Conservation (phyloP, 2,329 filamentous ascomycete species). For the Fonsecaea pugnacius region DNA sequence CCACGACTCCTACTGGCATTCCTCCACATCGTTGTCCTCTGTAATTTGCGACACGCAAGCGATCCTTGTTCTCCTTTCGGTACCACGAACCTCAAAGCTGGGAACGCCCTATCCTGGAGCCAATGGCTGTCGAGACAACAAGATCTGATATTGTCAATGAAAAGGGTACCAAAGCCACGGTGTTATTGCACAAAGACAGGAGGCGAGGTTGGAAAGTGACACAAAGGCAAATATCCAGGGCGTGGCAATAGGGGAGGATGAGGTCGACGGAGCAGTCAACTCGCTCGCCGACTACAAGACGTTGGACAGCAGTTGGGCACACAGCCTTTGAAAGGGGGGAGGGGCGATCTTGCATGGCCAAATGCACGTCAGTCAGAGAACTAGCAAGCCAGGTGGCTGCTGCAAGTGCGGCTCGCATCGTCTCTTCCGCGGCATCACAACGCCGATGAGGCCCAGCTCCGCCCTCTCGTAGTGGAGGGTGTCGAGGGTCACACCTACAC, state of each 20-base stretch:
- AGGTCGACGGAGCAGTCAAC: neutral
- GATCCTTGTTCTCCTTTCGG: neutral
- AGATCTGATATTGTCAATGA: neutral
- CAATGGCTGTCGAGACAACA: neutral
- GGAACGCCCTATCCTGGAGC: neutral
- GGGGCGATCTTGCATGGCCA: constrained; percentile 14
- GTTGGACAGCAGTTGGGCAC: constrained; percentile 3
- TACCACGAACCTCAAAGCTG: constrained; percentile 15
- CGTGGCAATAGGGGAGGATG: neutral
- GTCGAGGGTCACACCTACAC: constrained; percentile 1
- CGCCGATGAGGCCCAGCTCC: neutral
- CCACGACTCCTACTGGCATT: neutral
- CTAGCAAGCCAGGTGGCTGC: constrained; percentile 3
- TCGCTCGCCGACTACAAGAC: neutral
- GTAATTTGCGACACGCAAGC: neutral
- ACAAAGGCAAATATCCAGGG: neutral
- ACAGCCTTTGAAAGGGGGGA: neutral
- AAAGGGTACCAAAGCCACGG: neutral
- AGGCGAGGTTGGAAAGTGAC: constrained; percentile 3
- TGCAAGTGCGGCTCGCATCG: constrained; percentile 17
- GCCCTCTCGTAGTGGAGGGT: neutral
- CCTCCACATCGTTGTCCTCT: constrained; percentile 8
- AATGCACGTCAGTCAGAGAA: constrained; percentile 15
- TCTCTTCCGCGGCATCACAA: constrained; percentile 12
- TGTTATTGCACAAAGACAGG: neutral